These are phyloP conservation scores for Avena atlantica DNA, from an alignment of 176 grass and related monocot species.

Conservation along the genomic window DNA sequence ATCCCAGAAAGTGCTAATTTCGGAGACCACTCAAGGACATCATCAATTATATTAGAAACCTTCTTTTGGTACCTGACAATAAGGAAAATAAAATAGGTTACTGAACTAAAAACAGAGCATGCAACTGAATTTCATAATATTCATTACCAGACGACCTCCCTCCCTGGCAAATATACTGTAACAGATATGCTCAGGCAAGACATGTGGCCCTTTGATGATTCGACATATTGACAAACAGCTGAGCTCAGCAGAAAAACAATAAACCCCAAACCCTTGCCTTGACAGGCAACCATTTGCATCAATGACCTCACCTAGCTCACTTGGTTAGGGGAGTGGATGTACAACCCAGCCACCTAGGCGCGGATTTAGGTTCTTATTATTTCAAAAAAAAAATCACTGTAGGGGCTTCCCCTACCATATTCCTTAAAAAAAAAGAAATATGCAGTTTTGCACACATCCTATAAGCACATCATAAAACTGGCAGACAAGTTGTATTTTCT, in stretches of 20 bases:
- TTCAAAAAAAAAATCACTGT: no score
- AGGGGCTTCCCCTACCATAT: no score
- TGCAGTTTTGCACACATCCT: constrained; percentile 4
- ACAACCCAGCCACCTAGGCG: no score
- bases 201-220: neutral
- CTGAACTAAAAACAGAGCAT: constrained; percentile 21
- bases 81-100: constrained; percentile 39
- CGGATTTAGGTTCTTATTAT: no score
- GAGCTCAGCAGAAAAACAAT: neutral
- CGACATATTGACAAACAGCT: neutral
- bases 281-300: neutral
- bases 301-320: constrained; percentile 10
- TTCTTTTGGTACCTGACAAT: constrained; percentile 92
- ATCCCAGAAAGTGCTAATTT: constrained; percentile 94
- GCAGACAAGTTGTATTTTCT: neutral
- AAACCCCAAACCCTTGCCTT: neutral
- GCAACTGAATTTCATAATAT: constrained; percentile 24
- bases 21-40: constrained; percentile 99
- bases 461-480: neutral
- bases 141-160: neutral
- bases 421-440: neutral
- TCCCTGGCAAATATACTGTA: neutral
- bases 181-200: neutral
- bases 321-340: neutral
- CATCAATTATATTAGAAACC: constrained; percentile 99